Evolutionary conservation across 2,329 filamentous ascomycete species (phyloP), one percentile per base, ranked within the genome.

Genomic region (Dactylellina parvicollis): DNA sequence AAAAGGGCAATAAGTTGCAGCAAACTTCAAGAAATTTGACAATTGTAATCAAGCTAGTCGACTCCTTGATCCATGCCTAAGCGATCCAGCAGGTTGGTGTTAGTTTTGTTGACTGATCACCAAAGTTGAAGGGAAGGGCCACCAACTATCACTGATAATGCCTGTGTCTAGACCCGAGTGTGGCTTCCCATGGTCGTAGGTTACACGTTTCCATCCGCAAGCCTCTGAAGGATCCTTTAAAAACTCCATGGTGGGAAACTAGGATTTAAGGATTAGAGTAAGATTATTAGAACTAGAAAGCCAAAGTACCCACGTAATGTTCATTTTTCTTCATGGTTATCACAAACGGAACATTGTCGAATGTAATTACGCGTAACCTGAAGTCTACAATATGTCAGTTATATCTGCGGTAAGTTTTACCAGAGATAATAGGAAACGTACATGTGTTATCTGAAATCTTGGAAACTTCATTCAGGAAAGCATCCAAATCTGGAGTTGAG

Each of bases 301-400:
- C 18, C 42, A 32, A 44, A 46, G 26, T 18, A 79, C 82, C 79
- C 78, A 85, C 83, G 80, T 99, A 99, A 81, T 99, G 95, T 80
- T 99, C 94, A 78, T 97, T 97, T 86, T 98, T 98, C 88, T 99
- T 99, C 91, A 99, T 96, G 7, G 95, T 99, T 38, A 96, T 92
- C n/a, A 99, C 92, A 92, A 95, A 99, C 2, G 94, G 94, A 8
- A 99, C 92, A 78, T 96, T 96, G 81, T 99, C 95, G 79, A 99
- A 99, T 0, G 95, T 98, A 80, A 98, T 92, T n/a, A 95, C 92
- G 80, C 94, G 93, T 59, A 99, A 85, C 16, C 95, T 89, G 88
- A 99, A 99, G 82, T 99, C 88, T 90, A 66, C 28, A 12, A 12
- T 28, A 18, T 76, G n/a, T 70, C 38, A 49, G 26, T 26, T 56